phyloP scores from a whole-genome alignment of 148 eudicot species.

The Persicaria tinctoria region DNA sequence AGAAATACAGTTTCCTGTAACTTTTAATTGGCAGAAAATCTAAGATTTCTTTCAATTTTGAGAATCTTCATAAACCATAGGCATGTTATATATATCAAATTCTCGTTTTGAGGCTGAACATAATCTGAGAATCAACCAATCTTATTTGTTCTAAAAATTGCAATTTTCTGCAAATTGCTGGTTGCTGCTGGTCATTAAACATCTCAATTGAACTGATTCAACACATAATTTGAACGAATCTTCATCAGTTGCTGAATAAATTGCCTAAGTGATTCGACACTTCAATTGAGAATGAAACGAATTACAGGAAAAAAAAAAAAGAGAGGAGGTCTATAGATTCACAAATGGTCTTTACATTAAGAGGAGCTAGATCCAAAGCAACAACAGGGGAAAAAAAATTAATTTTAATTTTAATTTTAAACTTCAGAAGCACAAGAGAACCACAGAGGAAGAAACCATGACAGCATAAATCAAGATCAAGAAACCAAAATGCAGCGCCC shows the following conservation, averaged over 20 bases:
- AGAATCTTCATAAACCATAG: not conserved
- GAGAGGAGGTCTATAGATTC: not conserved
- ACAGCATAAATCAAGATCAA: conserved; percentile 77
- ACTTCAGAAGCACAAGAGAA: conserved; percentile 64
- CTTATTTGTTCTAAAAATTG: no score
- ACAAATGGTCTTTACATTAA: not conserved
- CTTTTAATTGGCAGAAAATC: no score
- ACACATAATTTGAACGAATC: not conserved
- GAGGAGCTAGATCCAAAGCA: not conserved
- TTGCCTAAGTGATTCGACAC: no score
- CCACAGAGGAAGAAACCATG: conserved; percentile 89
- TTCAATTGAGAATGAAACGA: no score
- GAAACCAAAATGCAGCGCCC: conserved; percentile 95
- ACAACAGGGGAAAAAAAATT: not conserved
- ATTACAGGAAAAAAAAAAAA: not conserved
- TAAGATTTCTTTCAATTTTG: not conserved
- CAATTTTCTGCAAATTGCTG: not conserved
- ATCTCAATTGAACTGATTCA: not conserved
- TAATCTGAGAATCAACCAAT: no score
- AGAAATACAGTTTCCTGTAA: no score
- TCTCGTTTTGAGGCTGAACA: no score
- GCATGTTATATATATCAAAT: no score
- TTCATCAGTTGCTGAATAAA: no score
- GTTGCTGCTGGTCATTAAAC: not conserved
- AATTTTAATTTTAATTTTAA: not conserved